These are phyloP conservation scores for Neonectria coccinea DNA, from an alignment of 2,329 filamentous ascomycete genomes.

Conservation along the genomic window DNA sequence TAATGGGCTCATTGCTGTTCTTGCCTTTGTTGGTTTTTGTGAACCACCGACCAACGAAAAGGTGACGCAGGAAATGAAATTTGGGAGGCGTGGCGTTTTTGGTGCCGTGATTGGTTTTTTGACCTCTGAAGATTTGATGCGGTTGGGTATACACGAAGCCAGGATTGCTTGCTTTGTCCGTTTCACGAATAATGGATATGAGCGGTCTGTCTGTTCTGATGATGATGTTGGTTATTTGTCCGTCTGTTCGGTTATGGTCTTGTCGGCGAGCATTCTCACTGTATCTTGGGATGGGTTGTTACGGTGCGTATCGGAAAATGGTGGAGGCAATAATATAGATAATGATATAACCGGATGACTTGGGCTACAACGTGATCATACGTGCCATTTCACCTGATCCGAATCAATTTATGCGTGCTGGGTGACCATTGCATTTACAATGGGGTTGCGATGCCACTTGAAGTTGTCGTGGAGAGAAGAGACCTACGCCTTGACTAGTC, in stretches of 20 bases:
- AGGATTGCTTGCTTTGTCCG: neutral
- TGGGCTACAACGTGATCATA: neutral
- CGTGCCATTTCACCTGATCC: neutral
- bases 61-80: neutral
- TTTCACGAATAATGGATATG: neutral
- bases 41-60: constrained; percentile 40
- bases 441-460: neutral
- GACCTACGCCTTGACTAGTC: neutral
- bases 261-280: neutral
- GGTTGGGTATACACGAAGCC: neutral
- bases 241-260: neutral
- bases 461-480: neutral
- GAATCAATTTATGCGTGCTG: neutral
- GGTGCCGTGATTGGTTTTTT: neutral
- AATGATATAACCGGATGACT: neutral
- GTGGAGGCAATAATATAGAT: neutral
- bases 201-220: neutral
- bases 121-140: too few relatives aligned
- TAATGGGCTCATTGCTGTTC: constrained; percentile 65
- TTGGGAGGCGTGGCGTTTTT: neutral
- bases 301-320: neutral
- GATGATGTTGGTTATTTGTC: neutral
- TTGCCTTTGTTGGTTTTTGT: constrained; percentile 51
- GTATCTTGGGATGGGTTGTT: neutral
- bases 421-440: neutral